Evolutionary conservation across 75 land plant genomes (phyloP), one percentile per base, ranked within the genome.

Genomic region (Larix kaempferi): DNA sequence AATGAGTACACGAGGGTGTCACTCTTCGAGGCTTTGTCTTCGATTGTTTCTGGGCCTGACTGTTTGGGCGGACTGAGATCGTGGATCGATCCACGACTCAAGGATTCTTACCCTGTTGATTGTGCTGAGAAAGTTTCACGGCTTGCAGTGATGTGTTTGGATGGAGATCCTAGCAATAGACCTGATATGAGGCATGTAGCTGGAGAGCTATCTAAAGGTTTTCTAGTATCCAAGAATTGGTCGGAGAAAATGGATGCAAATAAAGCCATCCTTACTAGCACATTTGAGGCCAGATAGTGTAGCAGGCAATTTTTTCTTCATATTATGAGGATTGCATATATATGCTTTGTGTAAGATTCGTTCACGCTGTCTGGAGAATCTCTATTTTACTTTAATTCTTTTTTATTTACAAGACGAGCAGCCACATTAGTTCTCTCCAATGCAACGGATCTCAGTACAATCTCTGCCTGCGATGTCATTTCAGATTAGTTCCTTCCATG

Each of bases 21-120:
- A 2, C 52, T 49, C 52, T 8, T 49, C 52, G 33, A 29, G 33
- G 39, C 2, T 37, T 37, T 71, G 26, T 17, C 23, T 4, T 16
- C 19, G 26, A 17, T 60, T 60, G 23, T 60, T 60, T 60, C 62
- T 2, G 7, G 12, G 2, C 19, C 41, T 71, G 41, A 37, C 23
- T 71, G 6, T 19, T 19, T 6, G 33, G 49, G 16, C 16, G 29
- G 5, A 41, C 39, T 76, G 41, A n/a, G 77, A 39, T 29, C 67
- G 6, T 76, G 77, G 77, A 35, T 76, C 21, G 77, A 76, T 61
- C 23, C 69, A 29, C 73, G 71, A 10, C 44, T 76, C 29, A 76
- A 76, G 17, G 77, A 76, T 76, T 76, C 71, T n/a, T 76, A 76
- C 66, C 77, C 71, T 60, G 77, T 76, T 58, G 77, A 76, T n/a